phyloP scores from a whole-genome alignment of 2,329 filamentous ascomycete genomes.

The Cyphellophora europaea region DNA sequence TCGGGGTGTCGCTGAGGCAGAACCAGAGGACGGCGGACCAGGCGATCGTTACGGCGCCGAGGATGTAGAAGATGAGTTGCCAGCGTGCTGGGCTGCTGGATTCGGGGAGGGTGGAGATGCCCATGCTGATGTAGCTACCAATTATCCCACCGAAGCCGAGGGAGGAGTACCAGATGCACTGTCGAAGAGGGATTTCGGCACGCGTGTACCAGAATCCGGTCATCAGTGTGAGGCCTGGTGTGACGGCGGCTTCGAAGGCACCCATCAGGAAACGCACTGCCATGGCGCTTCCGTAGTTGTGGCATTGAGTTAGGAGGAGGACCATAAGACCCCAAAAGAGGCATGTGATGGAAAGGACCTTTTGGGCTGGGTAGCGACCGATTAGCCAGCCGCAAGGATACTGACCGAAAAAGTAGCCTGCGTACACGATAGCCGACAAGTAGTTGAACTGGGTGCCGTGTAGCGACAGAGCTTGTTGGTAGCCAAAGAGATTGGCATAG shows the following conservation, averaged over 20 bases:
- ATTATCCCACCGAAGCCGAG: conserved; percentile 45
- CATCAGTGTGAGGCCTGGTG: conserved; percentile 29
- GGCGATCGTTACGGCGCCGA: conserved; percentile 23
- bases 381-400: conserved; percentile 21
- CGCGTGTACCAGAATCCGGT: conserved; percentile 31
- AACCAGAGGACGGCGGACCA: conserved; percentile 17
- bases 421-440: conserved; percentile 24
- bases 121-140: conserved; percentile 37
- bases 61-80: conserved; percentile 45
- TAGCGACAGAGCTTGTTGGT: conserved; percentile 20
- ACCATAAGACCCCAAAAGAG: conserved; percentile 25
- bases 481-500: conserved; percentile 21
- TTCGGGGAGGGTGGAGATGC: conserved; percentile 22
- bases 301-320: conserved; percentile 24
- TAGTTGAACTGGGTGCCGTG: conserved; percentile 22
- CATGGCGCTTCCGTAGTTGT: conserved; percentile 26
- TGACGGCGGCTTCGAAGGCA: conserved; percentile 28
- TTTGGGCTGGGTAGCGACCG: conserved; percentile 19
- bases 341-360: conserved; percentile 20
- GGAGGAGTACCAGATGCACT: conserved; percentile 28
- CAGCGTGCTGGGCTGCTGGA: conserved; percentile 30
- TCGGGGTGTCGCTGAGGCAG: conserved; percentile 42
- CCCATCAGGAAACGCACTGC: conserved; percentile 34
- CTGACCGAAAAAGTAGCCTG: conserved; percentile 22
- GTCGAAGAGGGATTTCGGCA: conserved; percentile 24